Evolutionary conservation across 495 filamentous ascomycete genomes (phyloP).

Genomic region (Lasiosphaeriaceae sp.): DNA sequence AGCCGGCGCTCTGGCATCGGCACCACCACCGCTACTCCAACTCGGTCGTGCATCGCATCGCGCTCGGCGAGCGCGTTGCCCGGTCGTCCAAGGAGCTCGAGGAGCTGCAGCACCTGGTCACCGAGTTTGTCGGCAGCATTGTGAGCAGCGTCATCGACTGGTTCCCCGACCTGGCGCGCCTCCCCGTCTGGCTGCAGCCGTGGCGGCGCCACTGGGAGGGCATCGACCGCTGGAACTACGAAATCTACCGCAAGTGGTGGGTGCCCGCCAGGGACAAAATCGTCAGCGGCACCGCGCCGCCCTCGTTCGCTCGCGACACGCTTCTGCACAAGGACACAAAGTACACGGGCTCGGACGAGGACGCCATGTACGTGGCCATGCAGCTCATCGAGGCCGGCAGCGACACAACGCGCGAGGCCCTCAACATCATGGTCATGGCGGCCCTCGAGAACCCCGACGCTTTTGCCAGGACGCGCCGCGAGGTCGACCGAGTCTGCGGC

Average conservation of each 20-base stretch:
- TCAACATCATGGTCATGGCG: constrained; percentile 40
- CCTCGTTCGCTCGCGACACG: constrained; percentile 30
- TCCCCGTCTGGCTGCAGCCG: constrained; percentile 37
- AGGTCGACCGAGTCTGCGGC: constrained; percentile 40
- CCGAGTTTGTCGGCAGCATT: constrained; percentile 9
- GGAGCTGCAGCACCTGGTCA: constrained; percentile 9
- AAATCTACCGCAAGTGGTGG: constrained; percentile 38
- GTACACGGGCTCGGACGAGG: constrained; percentile 35
- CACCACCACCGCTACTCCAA: constrained; percentile 43
- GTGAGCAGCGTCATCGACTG: constrained; percentile 35
- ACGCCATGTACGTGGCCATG: constrained; percentile 43
- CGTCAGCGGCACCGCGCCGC: constrained; percentile 17
- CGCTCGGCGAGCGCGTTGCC: constrained; percentile 10
- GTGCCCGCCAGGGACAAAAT: constrained; percentile 23
- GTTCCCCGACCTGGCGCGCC: constrained; percentile 32
- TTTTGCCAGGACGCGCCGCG: constrained; percentile 26
- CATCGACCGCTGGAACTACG: constrained; percentile 25
- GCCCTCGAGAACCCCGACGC: constrained; percentile 28
- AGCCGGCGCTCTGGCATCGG: constrained; percentile 35
- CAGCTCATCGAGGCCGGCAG: constrained; percentile 41
- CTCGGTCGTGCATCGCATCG: constrained; percentile 19
- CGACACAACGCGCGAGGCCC: constrained; percentile 39
- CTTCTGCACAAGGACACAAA: constrained; percentile 34
- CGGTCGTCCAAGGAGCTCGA: constrained; percentile 11
- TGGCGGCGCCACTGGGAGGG: constrained; percentile 38